phyloP scores from a whole-genome alignment of 2,329 filamentous ascomycete genomes.

The Ceratocystis variospora region DNA sequence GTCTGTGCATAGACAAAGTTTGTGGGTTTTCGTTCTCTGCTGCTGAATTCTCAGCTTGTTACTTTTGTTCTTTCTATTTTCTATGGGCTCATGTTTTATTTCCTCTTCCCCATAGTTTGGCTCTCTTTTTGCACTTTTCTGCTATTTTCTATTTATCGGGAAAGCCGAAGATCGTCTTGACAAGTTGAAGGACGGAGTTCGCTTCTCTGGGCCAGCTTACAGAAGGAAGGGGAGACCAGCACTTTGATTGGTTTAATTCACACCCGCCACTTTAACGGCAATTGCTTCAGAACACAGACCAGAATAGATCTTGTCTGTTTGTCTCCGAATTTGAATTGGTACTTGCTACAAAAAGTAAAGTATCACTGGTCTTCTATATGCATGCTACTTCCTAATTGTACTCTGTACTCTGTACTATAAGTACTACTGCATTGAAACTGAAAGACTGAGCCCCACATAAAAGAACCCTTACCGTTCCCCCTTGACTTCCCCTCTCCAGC shows the following conservation, averaged over 20 bases:
- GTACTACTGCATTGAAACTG: background rate
- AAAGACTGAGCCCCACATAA: background rate
- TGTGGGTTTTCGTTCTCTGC: background rate
- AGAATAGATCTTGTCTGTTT: background rate
- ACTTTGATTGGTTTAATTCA: background rate
- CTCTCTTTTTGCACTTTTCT: background rate
- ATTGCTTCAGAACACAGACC: background rate
- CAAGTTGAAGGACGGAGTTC: background rate
- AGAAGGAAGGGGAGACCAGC: background rate
- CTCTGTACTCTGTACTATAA: background rate
- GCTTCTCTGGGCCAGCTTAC: background rate
- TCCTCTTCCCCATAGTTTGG: background rate
- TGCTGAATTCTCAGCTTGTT: background rate
- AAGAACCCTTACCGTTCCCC: too few relatives aligned
- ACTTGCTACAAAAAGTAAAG: background rate
- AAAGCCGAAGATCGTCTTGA: background rate
- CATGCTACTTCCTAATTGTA: background rate
- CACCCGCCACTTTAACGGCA: background rate
- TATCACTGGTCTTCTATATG: background rate
- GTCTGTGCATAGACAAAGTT: slow-evolving; percentile 1
- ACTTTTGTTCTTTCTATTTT: background rate
- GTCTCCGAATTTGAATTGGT: background rate
- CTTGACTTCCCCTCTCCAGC: too few relatives aligned
- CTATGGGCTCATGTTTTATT: background rate
- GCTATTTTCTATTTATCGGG: background rate